These are phyloP conservation scores for Fusarium chaquense DNA, from an alignment of 2,329 filamentous ascomycete genomes.

Conservation along the genomic window DNA sequence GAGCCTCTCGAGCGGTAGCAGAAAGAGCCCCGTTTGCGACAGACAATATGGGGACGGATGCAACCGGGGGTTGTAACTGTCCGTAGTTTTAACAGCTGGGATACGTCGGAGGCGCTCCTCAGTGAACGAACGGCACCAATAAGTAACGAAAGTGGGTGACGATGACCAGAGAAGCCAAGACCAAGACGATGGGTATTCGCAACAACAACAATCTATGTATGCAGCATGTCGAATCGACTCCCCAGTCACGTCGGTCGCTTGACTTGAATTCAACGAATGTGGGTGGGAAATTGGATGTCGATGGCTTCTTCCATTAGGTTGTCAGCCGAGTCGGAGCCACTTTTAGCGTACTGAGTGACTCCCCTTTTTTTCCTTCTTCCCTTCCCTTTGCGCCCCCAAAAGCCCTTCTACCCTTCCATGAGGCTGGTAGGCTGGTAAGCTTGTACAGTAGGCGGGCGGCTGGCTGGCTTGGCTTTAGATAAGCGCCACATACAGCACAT, in stretches of 20 bases:
- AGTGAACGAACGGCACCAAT: conserved; percentile 13
- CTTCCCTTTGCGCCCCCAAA: conserved; percentile 17
- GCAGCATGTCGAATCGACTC: conserved; percentile 31
- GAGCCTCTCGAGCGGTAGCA: conserved; percentile 26
- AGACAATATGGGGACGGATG: conserved; percentile 16
- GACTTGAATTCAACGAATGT: conserved; percentile 39
- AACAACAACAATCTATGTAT: conserved; percentile 14
- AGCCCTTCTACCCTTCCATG: conserved; percentile 8
- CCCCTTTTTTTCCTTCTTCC: conserved; percentile 35
- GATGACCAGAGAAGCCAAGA: neutral
- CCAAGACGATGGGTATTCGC: conserved; percentile 6
- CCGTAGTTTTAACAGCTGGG: conserved; percentile 12
- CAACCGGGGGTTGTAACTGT: conserved; percentile 29
- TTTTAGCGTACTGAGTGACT: conserved; percentile 39
- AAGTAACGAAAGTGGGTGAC: conserved; percentile 21
- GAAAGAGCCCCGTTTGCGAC: conserved; percentile 33
- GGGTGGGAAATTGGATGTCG: conserved; percentile 47
- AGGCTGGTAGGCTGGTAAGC: conserved; percentile 1
- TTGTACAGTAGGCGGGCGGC: neutral
- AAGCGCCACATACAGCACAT: conserved; percentile 27
- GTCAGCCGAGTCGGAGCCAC: conserved; percentile 43
- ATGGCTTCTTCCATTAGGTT: conserved; percentile 43
- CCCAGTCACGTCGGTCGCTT: conserved; percentile 26
- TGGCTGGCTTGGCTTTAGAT: conserved; percentile 11
- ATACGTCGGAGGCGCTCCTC: conserved; percentile 7